Percentiles rank a stretch among this genome's conserved stretches.
Evolutionary conservation across 768 basidiomycete species (phyloP).

Genomic region (Leccinellum luteum): DNA sequence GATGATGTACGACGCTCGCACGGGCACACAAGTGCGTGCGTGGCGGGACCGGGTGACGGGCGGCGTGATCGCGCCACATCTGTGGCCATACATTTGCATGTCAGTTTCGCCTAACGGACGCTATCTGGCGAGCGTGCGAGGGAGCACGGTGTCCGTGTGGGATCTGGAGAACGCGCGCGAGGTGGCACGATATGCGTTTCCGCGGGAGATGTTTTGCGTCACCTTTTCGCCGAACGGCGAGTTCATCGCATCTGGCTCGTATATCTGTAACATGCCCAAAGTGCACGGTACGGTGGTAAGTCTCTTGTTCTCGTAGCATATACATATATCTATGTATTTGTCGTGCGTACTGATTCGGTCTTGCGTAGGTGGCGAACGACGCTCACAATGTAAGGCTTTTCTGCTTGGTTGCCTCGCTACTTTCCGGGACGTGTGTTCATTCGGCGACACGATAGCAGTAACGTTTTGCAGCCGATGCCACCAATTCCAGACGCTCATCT

Average conservation of each 20-base stretch:
- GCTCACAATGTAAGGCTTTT: slow-evolving; percentile 7
- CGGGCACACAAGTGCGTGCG: slow-evolving; percentile 17
- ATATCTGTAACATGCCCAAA: slow-evolving; percentile 15
- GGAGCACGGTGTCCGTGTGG: slow-evolving; percentile 17
- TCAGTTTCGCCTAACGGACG: slow-evolving; percentile 21
- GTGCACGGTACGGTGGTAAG: slow-evolving; percentile 8
- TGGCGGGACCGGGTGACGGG: slow-evolving; percentile 16
- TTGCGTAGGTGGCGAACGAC: slow-evolving; percentile 1
- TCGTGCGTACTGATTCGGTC: background rate
- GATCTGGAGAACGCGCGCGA: slow-evolving; percentile 13
- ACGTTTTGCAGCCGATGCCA: background rate
- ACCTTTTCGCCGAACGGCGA: slow-evolving; percentile 23
- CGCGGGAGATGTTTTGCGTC: slow-evolving; percentile 23
- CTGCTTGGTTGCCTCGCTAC: background rate
- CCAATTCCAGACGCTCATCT: background rate
- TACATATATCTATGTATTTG: background rate
- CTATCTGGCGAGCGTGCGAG: slow-evolving; percentile 20
- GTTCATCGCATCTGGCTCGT: slow-evolving; percentile 15
- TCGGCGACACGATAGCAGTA: background rate
- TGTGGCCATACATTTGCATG: slow-evolving; percentile 25
- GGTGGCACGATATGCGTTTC: slow-evolving; percentile 20
- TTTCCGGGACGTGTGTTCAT: background rate
- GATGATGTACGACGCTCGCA: slow-evolving; percentile 21
- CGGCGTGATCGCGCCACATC: slow-evolving; percentile 1
- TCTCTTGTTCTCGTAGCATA: background rate